These are phyloP conservation scores for Podaxis mareebaensis DNA, from an alignment of 768 basidiomycete species.

Conservation along the genomic window DNA sequence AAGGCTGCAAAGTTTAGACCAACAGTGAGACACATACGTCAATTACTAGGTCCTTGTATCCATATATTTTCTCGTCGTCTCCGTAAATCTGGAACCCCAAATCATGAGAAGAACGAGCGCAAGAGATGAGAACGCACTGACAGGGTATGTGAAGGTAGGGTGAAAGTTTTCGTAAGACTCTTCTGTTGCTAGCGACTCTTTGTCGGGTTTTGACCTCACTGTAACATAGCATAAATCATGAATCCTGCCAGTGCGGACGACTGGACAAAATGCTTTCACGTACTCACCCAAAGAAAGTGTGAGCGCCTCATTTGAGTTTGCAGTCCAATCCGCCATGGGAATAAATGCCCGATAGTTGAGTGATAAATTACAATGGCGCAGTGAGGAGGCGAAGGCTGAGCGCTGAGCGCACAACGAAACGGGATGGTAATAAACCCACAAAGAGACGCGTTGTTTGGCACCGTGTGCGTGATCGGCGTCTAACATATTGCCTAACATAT, in stretches of 20 bases:
- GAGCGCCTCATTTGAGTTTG: slow-evolving; percentile 77
- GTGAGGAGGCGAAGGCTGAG: background rate
- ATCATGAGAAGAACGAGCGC: background rate
- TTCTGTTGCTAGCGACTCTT: slow-evolving; percentile 51
- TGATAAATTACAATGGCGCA: background rate
- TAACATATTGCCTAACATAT: background rate
- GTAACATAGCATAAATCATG: background rate
- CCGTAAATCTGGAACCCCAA: slow-evolving; percentile 75
- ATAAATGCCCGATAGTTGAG: background rate
- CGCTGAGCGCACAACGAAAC: background rate
- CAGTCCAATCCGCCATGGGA: slow-evolving; percentile 68
- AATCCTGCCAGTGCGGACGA: background rate
- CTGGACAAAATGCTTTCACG: background rate
- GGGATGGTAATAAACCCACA: background rate
- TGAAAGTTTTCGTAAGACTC: slow-evolving; percentile 72
- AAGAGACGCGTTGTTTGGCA: slow-evolving; percentile 36
- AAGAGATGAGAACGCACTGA: slow-evolving; percentile 33
- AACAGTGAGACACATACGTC: slow-evolving; percentile 54
- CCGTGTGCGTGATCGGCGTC: background rate
- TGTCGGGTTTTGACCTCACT: slow-evolving; percentile 77
- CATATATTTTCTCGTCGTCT: slow-evolving; percentile 95
- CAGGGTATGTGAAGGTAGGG: slow-evolving; percentile 93
- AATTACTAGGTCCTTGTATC: slow-evolving; percentile 82
- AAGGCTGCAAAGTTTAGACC: background rate
- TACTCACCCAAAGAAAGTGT: slow-evolving; percentile 70